These are phyloP conservation scores for Parafenestella ontariensis DNA, from an alignment of 2,329 filamentous ascomycete genomes.

Conservation along the genomic window DNA sequence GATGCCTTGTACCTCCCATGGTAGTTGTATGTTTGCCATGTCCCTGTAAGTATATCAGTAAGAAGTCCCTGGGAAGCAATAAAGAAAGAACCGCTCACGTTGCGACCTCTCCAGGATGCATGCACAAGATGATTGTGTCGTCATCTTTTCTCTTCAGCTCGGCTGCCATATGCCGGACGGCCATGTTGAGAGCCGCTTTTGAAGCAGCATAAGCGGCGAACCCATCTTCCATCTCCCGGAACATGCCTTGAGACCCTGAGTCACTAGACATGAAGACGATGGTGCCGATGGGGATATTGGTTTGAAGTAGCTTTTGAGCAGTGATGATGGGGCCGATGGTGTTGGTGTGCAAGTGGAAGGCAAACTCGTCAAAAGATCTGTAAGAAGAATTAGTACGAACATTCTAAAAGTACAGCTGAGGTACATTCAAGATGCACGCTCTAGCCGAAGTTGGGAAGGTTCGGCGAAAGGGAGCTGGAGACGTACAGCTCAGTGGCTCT, in stretches of 20 bases:
- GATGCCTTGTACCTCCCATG: constrained; percentile 61
- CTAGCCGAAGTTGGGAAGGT: constrained; percentile 27
- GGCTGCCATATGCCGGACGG: constrained; percentile 62
- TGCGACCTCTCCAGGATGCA: constrained; percentile 65
- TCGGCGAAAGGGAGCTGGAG: constrained; percentile 18
- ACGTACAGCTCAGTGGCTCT: constrained; percentile 60
- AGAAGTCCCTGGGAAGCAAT: neutral
- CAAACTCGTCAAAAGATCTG: constrained; percentile 62
- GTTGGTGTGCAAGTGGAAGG: constrained; percentile 64
- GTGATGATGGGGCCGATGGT: constrained; percentile 66
- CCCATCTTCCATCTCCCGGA: constrained; percentile 64
- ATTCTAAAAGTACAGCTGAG: constrained; percentile 10
- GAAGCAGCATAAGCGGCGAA: constrained; percentile 65
- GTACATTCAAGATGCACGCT: constrained; percentile 24
- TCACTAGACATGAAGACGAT: constrained; percentile 65
- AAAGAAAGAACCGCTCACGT: constrained; percentile 52
- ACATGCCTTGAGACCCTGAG: constrained; percentile 60
- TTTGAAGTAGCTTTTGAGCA: constrained; percentile 60
- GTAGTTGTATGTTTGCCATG: constrained; percentile 60
- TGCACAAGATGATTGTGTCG: constrained; percentile 59
- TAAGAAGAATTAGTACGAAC: constrained; percentile 11
- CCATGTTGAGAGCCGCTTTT: constrained; percentile 65
- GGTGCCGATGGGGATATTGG: constrained; percentile 56
- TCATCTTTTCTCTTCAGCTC: constrained; percentile 60
- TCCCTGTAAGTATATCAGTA: constrained; percentile 45